Evolutionary conservation across 495 filamentous ascomycete species (phyloP), one percentile per base, ranked within the genome.

Genomic region (Tuber melanosporum): DNA sequence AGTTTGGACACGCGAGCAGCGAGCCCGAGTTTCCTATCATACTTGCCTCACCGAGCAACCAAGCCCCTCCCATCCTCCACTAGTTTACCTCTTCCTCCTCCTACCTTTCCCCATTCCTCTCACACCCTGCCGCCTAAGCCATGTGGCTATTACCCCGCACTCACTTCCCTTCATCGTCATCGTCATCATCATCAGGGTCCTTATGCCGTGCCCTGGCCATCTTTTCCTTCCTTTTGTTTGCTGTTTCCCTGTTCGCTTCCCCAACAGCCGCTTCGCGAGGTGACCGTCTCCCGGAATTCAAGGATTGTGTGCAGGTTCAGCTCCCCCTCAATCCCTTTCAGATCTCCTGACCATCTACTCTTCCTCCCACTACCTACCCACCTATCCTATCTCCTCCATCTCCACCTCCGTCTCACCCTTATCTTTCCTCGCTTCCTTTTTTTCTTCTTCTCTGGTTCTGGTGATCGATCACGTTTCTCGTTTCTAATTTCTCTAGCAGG

Each of bases 271-370:
- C 94, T 42, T 97, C 94, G 26, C 80, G 91, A 71, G 95, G 95
- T 75, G 95, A 99, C 84, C 89, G 90, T 71, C 87, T 98, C 70
- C 93, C 93, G 19, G 95, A 97, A 80, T 99, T 99, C 84, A 88
- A 86, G 81, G 88, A 93, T 85, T 99, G 95, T 85, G 91, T 99
- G 72, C 83, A 93, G 87, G 95, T 97, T 88, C 69, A 73, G 36
- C 42, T 41, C 36, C 70, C 44, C 74, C 73, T 43, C 15, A 44
- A 41, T 45, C 71, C 14, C 43, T 6, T 22, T 41, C 36, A 14
- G 36, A 75, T 57, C 41, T 57, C 62, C 52, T 71, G 41, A 42
- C 36, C 39, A 57, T 57, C 70, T 57, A 73, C 62, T 8, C 66
- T 73, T 22, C 10, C 32, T n/a, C 70, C 32, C 22, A 15, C 17